Percentiles rank a stretch among this genome's conserved stretches.
phyloP scores from a whole-genome alignment of 805 yeast genomes.

The Yarrowia deformans region DNA sequence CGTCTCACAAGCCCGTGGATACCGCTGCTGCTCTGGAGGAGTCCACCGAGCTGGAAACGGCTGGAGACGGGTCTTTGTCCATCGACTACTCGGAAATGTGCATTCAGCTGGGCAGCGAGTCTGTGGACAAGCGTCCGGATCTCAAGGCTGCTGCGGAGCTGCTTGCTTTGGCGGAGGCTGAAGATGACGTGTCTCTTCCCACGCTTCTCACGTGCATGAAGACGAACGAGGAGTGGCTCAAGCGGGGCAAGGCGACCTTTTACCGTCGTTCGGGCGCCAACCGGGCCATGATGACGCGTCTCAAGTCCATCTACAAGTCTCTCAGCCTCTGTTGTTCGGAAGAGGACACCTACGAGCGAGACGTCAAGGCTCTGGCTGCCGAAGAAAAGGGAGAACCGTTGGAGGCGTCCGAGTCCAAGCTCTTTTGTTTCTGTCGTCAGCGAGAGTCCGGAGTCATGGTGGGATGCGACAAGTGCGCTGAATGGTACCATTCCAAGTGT shows the following conservation, averaged over 20 bases:
- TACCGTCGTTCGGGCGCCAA: slow-evolving; percentile 52
- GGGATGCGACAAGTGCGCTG: slow-evolving; percentile 88
- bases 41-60: slow-evolving; percentile 23
- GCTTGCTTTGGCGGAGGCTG: slow-evolving; percentile 6
- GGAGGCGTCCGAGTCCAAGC: slow-evolving; percentile 50
- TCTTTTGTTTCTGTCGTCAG: slow-evolving; percentile 56
- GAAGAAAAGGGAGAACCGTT: slow-evolving; percentile 63
- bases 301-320: slow-evolving; percentile 45
- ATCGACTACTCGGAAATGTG: slow-evolving; percentile 24
- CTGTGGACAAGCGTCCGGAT: slow-evolving; percentile 17
- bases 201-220: slow-evolving; percentile 31
- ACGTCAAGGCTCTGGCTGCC: slow-evolving; percentile 65
- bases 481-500: slow-evolving; percentile 94
- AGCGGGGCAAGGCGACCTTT: slow-evolving; percentile 49
- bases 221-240: slow-evolving; percentile 53
- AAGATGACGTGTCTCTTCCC: slow-evolving; percentile 17
- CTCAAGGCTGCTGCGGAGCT: slow-evolving; percentile 9
- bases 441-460: slow-evolving; percentile 87
- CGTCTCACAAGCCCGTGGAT: slow-evolving; percentile 5
- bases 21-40: slow-evolving; percentile 33
- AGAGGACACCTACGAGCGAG: slow-evolving; percentile 45
- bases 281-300: slow-evolving; percentile 47
- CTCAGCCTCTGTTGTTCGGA: slow-evolving; percentile 39
- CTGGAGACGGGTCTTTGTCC: slow-evolving; percentile 14
- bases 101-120: slow-evolving; percentile 18